Conservation (phyloP, 2,329 filamentous ascomycete species). For the Penicillium digitatum region DNA sequence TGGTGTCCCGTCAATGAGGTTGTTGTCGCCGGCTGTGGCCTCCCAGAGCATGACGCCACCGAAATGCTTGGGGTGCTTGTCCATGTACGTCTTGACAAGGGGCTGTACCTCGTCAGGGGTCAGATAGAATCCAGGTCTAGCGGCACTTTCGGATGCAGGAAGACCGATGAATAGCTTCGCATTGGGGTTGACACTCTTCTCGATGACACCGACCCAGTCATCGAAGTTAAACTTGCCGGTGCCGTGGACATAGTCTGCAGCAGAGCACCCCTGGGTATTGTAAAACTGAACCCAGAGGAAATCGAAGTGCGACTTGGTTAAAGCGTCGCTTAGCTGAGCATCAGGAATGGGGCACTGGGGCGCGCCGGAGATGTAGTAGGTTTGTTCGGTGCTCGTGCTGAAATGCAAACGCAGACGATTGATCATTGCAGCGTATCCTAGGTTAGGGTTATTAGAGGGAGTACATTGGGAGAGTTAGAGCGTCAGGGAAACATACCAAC, state of each 20-base stretch:
- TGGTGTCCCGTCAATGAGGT: constrained; percentile 42
- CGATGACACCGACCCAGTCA: constrained; percentile 44
- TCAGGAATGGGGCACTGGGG: constrained; percentile 54
- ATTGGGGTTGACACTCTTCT: constrained; percentile 37
- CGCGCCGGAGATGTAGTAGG: constrained; percentile 52
- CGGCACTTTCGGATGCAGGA: constrained; percentile 34
- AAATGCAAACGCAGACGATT: constrained; percentile 45
- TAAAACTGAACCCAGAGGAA: constrained; percentile 57
- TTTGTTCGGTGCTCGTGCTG: constrained; percentile 28
- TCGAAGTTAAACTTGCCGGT: constrained; percentile 45
- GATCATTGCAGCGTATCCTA: constrained; percentile 49
- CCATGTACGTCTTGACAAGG: constrained; percentile 45
- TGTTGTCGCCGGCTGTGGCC: constrained; percentile 48
- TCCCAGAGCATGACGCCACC: constrained; percentile 61
- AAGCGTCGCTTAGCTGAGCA: constrained; percentile 44
- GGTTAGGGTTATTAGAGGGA: not conserved
- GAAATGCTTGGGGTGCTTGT: constrained; percentile 43
- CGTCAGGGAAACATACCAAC: constrained; percentile 25
- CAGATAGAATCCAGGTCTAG: constrained; percentile 45
- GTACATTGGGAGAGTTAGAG: too few relatives aligned
- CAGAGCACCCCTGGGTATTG: constrained; percentile 52
- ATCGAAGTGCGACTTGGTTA: constrained; percentile 47
- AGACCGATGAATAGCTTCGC: constrained; percentile 56
- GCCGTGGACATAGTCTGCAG: constrained; percentile 40
- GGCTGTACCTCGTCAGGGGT: constrained; percentile 44